Conservation (phyloP, 805 yeast species). For the Pichia gijzeniarum region DNA sequence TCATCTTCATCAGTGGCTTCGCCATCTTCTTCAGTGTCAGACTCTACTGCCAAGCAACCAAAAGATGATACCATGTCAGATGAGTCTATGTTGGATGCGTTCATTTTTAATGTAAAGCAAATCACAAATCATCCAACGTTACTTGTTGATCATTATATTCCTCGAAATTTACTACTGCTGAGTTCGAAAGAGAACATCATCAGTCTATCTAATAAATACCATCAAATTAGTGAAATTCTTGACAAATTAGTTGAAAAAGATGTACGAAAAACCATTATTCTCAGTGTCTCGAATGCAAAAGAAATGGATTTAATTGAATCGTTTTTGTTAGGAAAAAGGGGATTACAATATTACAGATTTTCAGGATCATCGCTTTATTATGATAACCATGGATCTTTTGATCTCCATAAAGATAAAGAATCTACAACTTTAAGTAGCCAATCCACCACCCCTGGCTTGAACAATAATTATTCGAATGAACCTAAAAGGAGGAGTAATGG, state of each 20-base stretch:
- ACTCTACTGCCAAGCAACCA: too few species aligned
- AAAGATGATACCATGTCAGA: slow-evolving; percentile 15
- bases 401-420: slow-evolving; percentile 18
- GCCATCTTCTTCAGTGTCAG: background rate
- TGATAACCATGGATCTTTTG: slow-evolving; percentile 29
- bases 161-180: slow-evolving; percentile 59
- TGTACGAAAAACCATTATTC: slow-evolving; percentile 28
- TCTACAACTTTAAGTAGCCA: slow-evolving; percentile 7
- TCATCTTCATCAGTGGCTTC: background rate
- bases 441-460: background rate
- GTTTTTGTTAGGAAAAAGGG: slow-evolving; percentile 60
- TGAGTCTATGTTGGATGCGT: slow-evolving; percentile 34
- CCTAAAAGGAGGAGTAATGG: slow-evolving; percentile 5
- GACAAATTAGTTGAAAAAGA: slow-evolving; percentile 29
- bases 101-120: slow-evolving; percentile 41
- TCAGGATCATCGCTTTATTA: slow-evolving; percentile 52
- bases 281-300: slow-evolving; percentile 56
- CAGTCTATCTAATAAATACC: slow-evolving; percentile 54
- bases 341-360: slow-evolving; percentile 55
- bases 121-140: slow-evolving; percentile 62
- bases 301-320: slow-evolving; percentile 79
- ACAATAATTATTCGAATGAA: background rate
- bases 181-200: slow-evolving; percentile 53
- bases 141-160: slow-evolving; percentile 71
- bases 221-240: slow-evolving; percentile 44